Evolutionary conservation across 2,329 filamentous ascomycete species (phyloP).

Genomic region (Aspergillaceae sp.): DNA sequence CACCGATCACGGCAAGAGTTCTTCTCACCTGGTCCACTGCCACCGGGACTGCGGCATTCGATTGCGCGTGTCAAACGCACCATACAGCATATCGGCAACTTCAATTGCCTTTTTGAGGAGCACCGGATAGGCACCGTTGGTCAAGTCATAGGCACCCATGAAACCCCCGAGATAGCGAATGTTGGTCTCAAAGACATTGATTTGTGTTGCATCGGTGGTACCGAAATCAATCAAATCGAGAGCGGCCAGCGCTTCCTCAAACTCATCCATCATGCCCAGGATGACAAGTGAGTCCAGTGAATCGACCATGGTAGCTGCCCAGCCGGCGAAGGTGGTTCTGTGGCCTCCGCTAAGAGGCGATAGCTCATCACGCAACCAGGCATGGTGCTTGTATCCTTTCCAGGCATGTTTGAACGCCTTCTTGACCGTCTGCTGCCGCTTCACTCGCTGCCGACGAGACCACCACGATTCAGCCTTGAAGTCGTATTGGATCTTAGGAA

Average conservation of each 20-base stretch:
- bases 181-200: constrained; percentile 84
- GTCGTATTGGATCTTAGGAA: constrained; percentile 68
- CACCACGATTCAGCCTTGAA: constrained; percentile 57
- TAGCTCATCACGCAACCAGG: constrained; percentile 82
- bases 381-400: constrained; percentile 70
- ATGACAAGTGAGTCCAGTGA: constrained; percentile 76
- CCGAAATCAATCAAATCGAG: constrained; percentile 76
- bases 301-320: constrained; percentile 83
- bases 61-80: constrained; percentile 84
- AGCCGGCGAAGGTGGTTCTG: constrained; percentile 81
- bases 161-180: constrained; percentile 88
- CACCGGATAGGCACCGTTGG: constrained; percentile 58
- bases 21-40: constrained; percentile 57
- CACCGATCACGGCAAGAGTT: no score
- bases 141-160: constrained; percentile 77
- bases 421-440: constrained; percentile 60
- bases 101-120: constrained; percentile 73
- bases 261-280: constrained; percentile 68
- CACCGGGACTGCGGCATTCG: constrained; percentile 81
- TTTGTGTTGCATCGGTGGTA: constrained; percentile 54
- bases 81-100: constrained; percentile 71
- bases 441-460: constrained; percentile 52
- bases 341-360: constrained; percentile 59
- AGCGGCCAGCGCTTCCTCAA: constrained; percentile 64
- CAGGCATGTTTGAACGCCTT: constrained; percentile 69